Evolutionary conservation across 2,329 filamentous ascomycete genomes (phyloP).

Genomic region (Xylariaceae sp.): DNA sequence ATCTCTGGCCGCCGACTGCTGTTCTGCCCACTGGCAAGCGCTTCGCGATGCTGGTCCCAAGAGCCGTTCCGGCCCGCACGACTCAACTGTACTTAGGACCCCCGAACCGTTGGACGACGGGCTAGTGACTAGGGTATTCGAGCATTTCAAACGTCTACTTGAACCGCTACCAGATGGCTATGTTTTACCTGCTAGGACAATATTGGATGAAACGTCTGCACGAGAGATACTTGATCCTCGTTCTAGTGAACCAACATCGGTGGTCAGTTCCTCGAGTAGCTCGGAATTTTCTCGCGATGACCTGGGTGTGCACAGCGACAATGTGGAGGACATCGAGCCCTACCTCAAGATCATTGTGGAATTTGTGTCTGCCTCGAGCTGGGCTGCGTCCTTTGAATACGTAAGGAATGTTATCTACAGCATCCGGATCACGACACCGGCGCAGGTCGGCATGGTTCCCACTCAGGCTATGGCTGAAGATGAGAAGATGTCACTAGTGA

Average conservation of each 20-base stretch:
- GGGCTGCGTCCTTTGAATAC: conserved; percentile 62
- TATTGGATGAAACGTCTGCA: conserved; percentile 56
- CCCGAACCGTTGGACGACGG: conserved; percentile 51
- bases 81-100: conserved; percentile 7
- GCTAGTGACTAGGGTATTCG: conserved; percentile 58
- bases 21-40: conserved; percentile 60
- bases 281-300: conserved; percentile 44
- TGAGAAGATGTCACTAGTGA: conserved; percentile 55
- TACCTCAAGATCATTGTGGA: conserved; percentile 61
- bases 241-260: conserved; percentile 30
- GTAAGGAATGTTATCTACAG: conserved; percentile 55
- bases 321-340: conserved; percentile 53
- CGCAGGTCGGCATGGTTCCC: conserved; percentile 44
- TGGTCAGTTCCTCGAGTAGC: conserved; percentile 35
- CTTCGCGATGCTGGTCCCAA: conserved; percentile 38
- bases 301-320: conserved; percentile 38
- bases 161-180: conserved; percentile 62
- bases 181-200: conserved; percentile 56
- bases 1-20: conserved; percentile 66
- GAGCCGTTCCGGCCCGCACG: conserved; percentile 10
- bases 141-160: conserved; percentile 58
- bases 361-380: conserved; percentile 67
- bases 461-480: conserved; percentile 47
- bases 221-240: conserved; percentile 41
- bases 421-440: conserved; percentile 48